Percentiles rank a stretch among this genome's conserved stretches.
phyloP scores from a whole-genome alignment of 176 grass and related monocot species.

The Juncus effusus region DNA sequence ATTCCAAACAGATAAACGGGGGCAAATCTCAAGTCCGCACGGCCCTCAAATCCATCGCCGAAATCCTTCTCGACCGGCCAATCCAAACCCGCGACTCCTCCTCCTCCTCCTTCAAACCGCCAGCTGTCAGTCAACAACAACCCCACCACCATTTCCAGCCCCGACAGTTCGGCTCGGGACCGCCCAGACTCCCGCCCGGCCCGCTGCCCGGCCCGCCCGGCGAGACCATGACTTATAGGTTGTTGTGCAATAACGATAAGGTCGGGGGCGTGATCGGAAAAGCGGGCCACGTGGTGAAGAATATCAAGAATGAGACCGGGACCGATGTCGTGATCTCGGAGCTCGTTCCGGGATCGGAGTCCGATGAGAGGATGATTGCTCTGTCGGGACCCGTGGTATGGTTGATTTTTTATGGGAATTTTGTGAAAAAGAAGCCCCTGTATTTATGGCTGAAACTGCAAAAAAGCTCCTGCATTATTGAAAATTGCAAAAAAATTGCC shows the following conservation, averaged over 20 bases:
- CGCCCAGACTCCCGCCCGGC: conserved; percentile 42
- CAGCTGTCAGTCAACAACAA: conserved; percentile 32
- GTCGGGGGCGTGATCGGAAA: conserved; percentile 88
- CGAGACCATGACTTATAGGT: conserved; percentile 57
- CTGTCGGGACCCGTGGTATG: conserved; percentile 86
- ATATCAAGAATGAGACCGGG: conserved; percentile 82
- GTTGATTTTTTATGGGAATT: not conserved
- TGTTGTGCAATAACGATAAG: conserved; percentile 77
- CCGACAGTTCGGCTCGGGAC: conserved; percentile 33
- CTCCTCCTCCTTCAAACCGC: conserved; percentile 38
- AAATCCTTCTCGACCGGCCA: conserved; percentile 59
- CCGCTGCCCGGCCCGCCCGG: conserved; percentile 34
- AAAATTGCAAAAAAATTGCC: no score
- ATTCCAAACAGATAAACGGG: no score
- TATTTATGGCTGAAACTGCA: not conserved
- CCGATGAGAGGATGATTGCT: conserved; percentile 61
- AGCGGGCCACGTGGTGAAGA: conserved; percentile 71
- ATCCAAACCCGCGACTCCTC: conserved; percentile 40
- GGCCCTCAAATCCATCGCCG: conserved; percentile 55
- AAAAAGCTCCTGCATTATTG: no score
- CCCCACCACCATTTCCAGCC: conserved; percentile 36
- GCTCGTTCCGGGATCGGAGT: conserved; percentile 59
- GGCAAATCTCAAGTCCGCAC: conserved; percentile 40
- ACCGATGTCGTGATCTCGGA: conserved; percentile 91
- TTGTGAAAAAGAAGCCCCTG: not conserved